phyloP scores from a whole-genome alignment of 2,329 filamentous ascomycete species.

The Ophiosphaerella herpotricha region DNA sequence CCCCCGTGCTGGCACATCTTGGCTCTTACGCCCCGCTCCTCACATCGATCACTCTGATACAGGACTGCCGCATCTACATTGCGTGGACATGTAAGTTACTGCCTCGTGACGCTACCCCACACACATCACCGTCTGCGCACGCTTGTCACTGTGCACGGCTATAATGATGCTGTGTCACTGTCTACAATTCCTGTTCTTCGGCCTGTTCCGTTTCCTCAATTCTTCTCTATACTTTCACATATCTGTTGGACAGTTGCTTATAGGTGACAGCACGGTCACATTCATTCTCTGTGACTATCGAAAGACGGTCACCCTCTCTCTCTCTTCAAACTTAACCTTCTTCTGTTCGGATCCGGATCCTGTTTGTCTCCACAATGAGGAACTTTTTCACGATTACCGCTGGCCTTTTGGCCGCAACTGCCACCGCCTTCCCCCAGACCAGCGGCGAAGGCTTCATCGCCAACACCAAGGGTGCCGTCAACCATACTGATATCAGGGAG shows the following conservation, averaged over 20 bases:
- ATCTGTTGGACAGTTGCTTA: slow-evolving; percentile 19
- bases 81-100: slow-evolving; percentile 42
- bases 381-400: slow-evolving; percentile 31
- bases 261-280: slow-evolving; percentile 26
- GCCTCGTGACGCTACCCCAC: slow-evolving; percentile 21
- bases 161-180: not conserved
- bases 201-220: slow-evolving; percentile 12
- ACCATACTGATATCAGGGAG: slow-evolving; percentile 38
- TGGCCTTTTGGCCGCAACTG: slow-evolving; percentile 30
- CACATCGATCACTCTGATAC: slow-evolving; percentile 28
- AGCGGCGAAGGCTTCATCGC: slow-evolving; percentile 32
- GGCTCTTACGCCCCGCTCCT: slow-evolving; percentile 36
- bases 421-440: slow-evolving; percentile 23
- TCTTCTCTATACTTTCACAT: not conserved
- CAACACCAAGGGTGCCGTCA: slow-evolving; percentile 19
- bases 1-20: slow-evolving; percentile 47
- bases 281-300: slow-evolving; percentile 19
- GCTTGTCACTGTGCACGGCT: not conserved
- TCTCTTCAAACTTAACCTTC: slow-evolving; percentile 9
- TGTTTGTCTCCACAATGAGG: slow-evolving; percentile 37
- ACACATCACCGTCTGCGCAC: slow-evolving; percentile 5
- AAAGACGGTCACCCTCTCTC: slow-evolving; percentile 18
- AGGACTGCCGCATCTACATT: slow-evolving; percentile 31
- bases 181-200: not conserved
- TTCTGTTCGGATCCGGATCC: slow-evolving; percentile 30